Conservation (phyloP, 305 asterid genomes). For the Rubia peregrina region DNA sequence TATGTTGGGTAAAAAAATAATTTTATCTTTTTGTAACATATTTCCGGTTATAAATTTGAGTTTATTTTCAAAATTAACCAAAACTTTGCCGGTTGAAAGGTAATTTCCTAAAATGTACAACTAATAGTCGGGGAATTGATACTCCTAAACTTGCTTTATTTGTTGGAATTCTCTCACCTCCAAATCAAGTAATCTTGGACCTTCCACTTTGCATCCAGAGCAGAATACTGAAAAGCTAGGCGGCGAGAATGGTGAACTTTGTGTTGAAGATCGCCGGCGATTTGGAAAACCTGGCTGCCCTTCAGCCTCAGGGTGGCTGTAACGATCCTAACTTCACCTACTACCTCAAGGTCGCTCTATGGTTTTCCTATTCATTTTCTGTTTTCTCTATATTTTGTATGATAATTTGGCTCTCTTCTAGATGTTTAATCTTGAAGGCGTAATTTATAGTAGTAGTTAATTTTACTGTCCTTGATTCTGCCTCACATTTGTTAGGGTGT, state of each 20-base stretch:
- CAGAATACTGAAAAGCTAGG: background rate
- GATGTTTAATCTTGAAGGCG: background rate
- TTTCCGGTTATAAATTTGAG: too few species aligned
- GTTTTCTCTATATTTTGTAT: background rate
- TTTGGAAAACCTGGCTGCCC: slow-evolving; percentile 65
- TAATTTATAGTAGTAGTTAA: background rate
- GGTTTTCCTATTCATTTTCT: background rate
- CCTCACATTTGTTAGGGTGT: background rate
- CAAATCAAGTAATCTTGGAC: too few species aligned
- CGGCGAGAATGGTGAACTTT: slow-evolving; percentile 58
- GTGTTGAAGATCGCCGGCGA: slow-evolving; percentile 60
- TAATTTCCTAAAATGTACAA: too few species aligned
- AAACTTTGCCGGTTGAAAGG: too few species aligned
- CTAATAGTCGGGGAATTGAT: too few species aligned
- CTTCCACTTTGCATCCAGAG: background rate
- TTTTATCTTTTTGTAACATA: too few species aligned
- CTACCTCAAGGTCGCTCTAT: slow-evolving; percentile 55
- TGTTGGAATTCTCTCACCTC: too few species aligned
- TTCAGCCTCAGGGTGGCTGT: slow-evolving; percentile 85
- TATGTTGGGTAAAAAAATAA: too few species aligned
- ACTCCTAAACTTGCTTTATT: too few species aligned
- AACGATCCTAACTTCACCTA: slow-evolving; percentile 65
- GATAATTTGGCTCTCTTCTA: background rate
- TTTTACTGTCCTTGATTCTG: background rate
- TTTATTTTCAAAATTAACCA: too few species aligned